Base-by-base conservation (phyloP, 176 grass and related monocot species). In the Oryza australiensis region DNA sequence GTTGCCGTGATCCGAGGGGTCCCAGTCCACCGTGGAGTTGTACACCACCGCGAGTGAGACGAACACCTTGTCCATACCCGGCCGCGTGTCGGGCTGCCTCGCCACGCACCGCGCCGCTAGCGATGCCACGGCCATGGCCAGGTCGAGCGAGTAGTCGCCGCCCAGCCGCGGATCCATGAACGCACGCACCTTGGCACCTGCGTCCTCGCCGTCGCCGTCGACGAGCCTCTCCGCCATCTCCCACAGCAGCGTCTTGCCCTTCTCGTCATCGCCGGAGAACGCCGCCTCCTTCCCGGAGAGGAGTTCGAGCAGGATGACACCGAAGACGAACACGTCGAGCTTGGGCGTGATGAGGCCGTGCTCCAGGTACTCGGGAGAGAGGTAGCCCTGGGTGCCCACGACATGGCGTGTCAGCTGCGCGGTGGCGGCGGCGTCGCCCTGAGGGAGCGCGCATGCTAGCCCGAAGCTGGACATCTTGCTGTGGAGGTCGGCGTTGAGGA, bases 1-100 rank as follows among this genome's bases (percentile, higher is more conserved):
- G 65, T 87, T 83, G 24, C 84, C 77, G 34, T 84, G 87, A 22
- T 97, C 91, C 0, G 87, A 91, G 0, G 86, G 79, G 68, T 91
- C 91, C 94, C 91, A 94, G 62, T 94, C 94, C 26, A 91, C 79
- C 46, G 89, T 88, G 20, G 94, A 91, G 48, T 94, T 91, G 81
- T 90, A 86, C 55, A 97, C 88, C 1, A 84, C 91, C 3, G 91
- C 85, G 42, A 97, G 82, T 22, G 89, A 89, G 11, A 89, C 49
- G 34, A 91, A 81, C 5, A 94, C 87, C 78, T 88, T 86, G 5
- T 73, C 62, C 84, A 91, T 91, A 67, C 55, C 41, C 16, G 89
- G 89, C 9, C 94, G 86, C 27, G 28, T 55, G 29, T 66, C 53
- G 28, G 89, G 89, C n/a, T 91, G 89, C 43, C 59, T 48, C 13